Conservation (phyloP, 1,284 basidiomycete genomes). For the Volvariella surrecta region DNA sequence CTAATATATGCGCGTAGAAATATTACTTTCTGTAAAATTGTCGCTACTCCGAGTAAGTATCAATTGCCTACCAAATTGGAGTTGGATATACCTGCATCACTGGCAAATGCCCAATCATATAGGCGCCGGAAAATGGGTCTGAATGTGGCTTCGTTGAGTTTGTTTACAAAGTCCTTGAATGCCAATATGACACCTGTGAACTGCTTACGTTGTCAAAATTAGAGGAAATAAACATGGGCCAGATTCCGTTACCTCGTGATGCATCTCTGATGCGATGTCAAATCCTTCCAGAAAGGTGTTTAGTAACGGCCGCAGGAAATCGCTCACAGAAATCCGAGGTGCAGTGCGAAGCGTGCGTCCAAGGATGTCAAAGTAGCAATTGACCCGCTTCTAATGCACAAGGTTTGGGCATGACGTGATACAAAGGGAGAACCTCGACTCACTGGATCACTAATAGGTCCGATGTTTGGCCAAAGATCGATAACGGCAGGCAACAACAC, state of each 20-base stretch:
- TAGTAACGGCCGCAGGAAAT: conserved; percentile 69
- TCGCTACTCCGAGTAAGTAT: background rate
- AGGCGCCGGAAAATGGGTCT: conserved; percentile 86
- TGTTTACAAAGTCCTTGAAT: conserved; percentile 86
- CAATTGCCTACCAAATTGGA: too few species aligned
- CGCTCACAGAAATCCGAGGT: conserved; percentile 55
- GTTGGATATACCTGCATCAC: conserved; percentile 37
- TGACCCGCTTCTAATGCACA: conserved; percentile 23
- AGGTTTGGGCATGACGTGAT: conserved; percentile 1
- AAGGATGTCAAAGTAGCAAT: conserved; percentile 63
- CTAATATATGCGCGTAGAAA: conserved; percentile 69
- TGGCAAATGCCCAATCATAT: conserved; percentile 91
- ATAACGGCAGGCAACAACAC: conserved; percentile 57
- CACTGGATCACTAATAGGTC: conserved; percentile 26
- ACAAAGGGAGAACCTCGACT: conserved; percentile 6
- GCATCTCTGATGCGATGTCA: conserved; percentile 35
- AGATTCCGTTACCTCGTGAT: conserved; percentile 24
- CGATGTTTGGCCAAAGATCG: conserved; percentile 42
- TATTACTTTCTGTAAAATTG: conserved; percentile 28
- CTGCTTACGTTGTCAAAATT: too few species aligned
- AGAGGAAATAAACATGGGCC: background rate
- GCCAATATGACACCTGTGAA: conserved; percentile 62
- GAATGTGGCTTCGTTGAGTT: conserved; percentile 92
- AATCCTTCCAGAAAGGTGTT: conserved; percentile 80
- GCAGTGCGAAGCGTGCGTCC: conserved; percentile 60